Conservation (phyloP, 768 basidiomycete species). For the Fomitopsis pulvina region DNA sequence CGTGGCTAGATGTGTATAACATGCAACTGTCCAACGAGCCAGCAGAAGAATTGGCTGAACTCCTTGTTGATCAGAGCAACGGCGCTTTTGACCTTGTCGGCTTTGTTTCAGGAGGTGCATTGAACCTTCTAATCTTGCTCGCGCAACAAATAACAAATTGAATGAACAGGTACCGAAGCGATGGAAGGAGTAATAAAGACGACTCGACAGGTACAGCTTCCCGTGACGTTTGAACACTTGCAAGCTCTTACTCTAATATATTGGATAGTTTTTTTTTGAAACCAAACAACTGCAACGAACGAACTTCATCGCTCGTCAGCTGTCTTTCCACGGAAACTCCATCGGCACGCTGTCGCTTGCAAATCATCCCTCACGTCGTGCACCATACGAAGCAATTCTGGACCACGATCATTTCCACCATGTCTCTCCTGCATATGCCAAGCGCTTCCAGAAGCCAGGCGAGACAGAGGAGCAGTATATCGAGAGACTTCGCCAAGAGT, state of each 20-base stretch:
- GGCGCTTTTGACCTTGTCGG: constrained; percentile 69
- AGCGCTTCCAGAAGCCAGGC: constrained; percentile 60
- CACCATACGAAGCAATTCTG: constrained; percentile 60
- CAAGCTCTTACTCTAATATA: constrained; percentile 1
- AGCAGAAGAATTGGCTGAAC: constrained; percentile 71
- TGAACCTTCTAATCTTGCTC: background rate
- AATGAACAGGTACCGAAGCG: constrained; percentile 67
- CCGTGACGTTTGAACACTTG: background rate
- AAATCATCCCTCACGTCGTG: constrained; percentile 59
- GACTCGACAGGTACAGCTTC: constrained; percentile 58
- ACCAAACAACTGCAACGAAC: constrained; percentile 60
- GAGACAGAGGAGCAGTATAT: constrained; percentile 82
- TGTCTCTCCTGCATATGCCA: constrained; percentile 82
- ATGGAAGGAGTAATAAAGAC: constrained; percentile 87
- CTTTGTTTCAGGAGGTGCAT: constrained; percentile 70
- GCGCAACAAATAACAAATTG: background rate
- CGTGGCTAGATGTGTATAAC: constrained; percentile 86
- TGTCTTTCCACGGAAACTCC: constrained; percentile 87
- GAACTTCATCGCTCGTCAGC: constrained; percentile 72
- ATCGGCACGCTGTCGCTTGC: constrained; percentile 62
- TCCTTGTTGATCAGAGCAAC: constrained; percentile 55
- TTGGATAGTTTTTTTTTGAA: constrained; percentile 59
- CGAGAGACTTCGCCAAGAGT: constrained; percentile 65
- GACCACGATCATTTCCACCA: constrained; percentile 69
- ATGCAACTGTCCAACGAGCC: constrained; percentile 79